Percentiles rank a stretch among this genome's conserved stretches.
These are phyloP conservation scores for Biscogniauxia mediterranea DNA, from an alignment of 2,329 filamentous ascomycete genomes.

Conservation along the genomic window DNA sequence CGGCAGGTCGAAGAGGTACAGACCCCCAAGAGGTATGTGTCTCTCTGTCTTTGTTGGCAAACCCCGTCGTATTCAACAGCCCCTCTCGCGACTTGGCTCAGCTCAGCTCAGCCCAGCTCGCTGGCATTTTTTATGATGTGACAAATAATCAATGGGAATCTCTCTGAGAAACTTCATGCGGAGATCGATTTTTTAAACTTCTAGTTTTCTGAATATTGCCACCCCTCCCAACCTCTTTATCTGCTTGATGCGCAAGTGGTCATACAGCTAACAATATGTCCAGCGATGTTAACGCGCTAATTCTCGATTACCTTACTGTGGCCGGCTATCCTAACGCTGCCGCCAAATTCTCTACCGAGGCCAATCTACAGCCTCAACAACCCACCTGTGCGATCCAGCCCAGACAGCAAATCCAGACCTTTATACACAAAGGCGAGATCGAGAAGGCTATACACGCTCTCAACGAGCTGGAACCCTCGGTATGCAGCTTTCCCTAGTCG, in stretches of 20 bases:
- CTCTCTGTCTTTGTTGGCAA: not conserved
- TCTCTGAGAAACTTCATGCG: constrained; percentile 93
- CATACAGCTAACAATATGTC: constrained; percentile 13
- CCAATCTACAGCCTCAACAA: constrained; percentile 75
- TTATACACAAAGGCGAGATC: constrained; percentile 83
- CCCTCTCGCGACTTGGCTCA: constrained; percentile 9
- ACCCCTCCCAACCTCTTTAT: constrained; percentile 7
- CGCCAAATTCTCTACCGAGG: constrained; percentile 89
- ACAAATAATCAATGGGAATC: constrained; percentile 98
- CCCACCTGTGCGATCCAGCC: constrained; percentile 71
- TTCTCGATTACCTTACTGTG: constrained; percentile 95
- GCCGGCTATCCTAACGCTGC: constrained; percentile 93
- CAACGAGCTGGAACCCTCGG: constrained; percentile 88
- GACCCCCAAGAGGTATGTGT: constrained; percentile 84
- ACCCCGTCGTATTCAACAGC: not conserved
- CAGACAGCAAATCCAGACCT: constrained; percentile 78
- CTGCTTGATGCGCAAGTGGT: not conserved
- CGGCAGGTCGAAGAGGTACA: constrained; percentile 80
- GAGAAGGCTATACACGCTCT: constrained; percentile 81
- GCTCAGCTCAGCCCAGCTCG: not conserved
- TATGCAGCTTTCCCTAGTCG: constrained; percentile 48
- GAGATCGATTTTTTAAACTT: constrained; percentile 73
- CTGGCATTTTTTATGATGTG: constrained; percentile 39
- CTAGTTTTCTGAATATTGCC: constrained; percentile 26
- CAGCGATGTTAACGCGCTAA: constrained; percentile 92